Base-by-base conservation (phyloP, 768 basidiomycete species). In the Ramaria rubella region DNA sequence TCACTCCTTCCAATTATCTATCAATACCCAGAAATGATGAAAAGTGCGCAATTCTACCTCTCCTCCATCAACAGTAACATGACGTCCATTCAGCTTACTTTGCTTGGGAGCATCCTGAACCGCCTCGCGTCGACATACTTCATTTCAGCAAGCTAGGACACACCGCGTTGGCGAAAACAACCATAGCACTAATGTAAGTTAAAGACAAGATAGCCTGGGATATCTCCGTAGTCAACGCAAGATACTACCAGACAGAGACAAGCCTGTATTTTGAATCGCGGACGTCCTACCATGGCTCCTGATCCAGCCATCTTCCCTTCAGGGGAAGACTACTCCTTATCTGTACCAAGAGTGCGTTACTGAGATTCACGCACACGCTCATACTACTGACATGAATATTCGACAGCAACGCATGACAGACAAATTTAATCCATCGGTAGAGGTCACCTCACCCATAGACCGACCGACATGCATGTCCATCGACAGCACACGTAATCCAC, bases 141-240 rank as follows among this genome's bases (percentile, higher is more conserved):
- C 53, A 55, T 44, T 21, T 33, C 30, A 55, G 27, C 23, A 21
- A 17, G 17, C 19, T 42, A 11, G 53, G 53, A 11, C 53, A 55
- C 36, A 21, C 21, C 38, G 21, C 31, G 17, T 31, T 55, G 24
- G 53, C 53, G 12, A 26, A 55, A 21, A 30, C 42, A 2, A 45
- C 53, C 4, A 55, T 45, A 21, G 38, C 53, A 7, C 45, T 43
- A 11, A 26, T 55, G 53, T 55, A 26, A n/a, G 53, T 24, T n/a
- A 2, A 2, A 23, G 17, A 15, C 9, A 21, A 11, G 19, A 38
- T 17, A 14, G 1, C 12, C 21, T n/a, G 9, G 15, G 21, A 15
- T 8, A 42, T 5, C 9, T 38, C 7, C 9, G 33, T 14, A 14
- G 30, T n/a, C 17, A 34, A 34, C 14, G 6, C 33, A 19, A 17